A percentile compares a stretch with the other conserved stretches of the same genome.
These are phyloP conservation scores for Pythium vanterpoolii DNA, from an alignment of 352 stramenopile species.

Conservation along the genomic window DNA sequence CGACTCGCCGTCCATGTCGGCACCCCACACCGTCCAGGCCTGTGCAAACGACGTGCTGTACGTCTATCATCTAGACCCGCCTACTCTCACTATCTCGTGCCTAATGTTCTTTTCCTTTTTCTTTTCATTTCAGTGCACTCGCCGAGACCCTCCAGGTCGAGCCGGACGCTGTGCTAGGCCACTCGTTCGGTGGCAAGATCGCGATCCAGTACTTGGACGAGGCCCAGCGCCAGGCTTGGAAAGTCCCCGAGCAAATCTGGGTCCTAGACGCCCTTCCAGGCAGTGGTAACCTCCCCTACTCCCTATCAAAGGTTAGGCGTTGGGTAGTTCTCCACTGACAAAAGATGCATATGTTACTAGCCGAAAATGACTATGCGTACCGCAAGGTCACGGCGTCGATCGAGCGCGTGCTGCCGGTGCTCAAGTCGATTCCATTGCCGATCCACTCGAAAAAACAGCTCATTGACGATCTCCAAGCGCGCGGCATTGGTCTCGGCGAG, in stretches of 20 bases:
- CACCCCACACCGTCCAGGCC: constrained; percentile 58
- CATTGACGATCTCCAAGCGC: constrained; percentile 50
- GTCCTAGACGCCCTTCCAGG: constrained; percentile 70
- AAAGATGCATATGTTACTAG: constrained; percentile 17
- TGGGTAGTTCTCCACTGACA: neutral
- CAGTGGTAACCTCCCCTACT: constrained; percentile 32
- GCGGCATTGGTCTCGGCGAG: constrained; percentile 61
- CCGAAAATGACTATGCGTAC: constrained; percentile 55
- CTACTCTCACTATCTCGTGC: neutral
- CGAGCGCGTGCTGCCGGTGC: constrained; percentile 57
- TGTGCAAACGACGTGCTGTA: constrained; percentile 73
- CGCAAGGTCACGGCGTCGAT: constrained; percentile 66
- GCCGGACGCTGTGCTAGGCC: constrained; percentile 59
- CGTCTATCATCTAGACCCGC: constrained; percentile 12
- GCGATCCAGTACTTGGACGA: constrained; percentile 64
- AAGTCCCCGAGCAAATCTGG: constrained; percentile 57
- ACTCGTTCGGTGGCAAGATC: constrained; percentile 83
- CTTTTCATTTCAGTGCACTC: constrained; percentile 31
- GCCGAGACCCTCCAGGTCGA: constrained; percentile 46
- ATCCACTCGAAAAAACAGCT: constrained; percentile 71
- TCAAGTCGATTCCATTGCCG: constrained; percentile 72
- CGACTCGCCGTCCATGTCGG: constrained; percentile 63
- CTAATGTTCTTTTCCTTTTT: neutral
- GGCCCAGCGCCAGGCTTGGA: constrained; percentile 38
- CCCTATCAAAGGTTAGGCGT: too few relatives aligned